A percentile compares a stretch with the other conserved stretches of the same genome.
Evolutionary conservation across 2,329 filamentous ascomycete genomes (phyloP).

Genomic region (Arthrobotrys musiformis): DNA sequence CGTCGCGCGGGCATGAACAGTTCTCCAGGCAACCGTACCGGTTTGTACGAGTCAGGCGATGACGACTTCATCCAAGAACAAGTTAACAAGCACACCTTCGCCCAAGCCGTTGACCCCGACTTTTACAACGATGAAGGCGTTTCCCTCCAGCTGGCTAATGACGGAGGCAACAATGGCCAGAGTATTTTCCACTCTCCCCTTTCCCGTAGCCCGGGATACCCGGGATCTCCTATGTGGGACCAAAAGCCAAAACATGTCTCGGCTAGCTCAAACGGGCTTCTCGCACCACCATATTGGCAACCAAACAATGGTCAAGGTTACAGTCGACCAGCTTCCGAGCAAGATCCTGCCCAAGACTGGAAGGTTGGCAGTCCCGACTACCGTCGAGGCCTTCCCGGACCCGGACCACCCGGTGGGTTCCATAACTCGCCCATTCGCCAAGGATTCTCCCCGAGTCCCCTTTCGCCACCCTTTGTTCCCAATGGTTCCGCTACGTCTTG

Average conservation of each 20-base stretch:
- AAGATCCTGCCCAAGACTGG: conserved; percentile 34
- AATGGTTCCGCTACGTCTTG: conserved; percentile 32
- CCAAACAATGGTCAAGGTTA: conserved; percentile 13
- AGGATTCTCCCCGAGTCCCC: conserved; percentile 41
- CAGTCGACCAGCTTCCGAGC: conserved; percentile 19
- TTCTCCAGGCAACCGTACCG: conserved; percentile 21
- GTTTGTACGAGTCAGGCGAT: conserved; percentile 41
- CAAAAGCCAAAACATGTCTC: conserved; percentile 14
- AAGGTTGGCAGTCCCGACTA: conserved; percentile 20
- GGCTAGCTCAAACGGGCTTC: not conserved
- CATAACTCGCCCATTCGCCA: conserved; percentile 20
- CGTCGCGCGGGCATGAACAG: conserved; percentile 5
- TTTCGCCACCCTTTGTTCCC: conserved; percentile 45
- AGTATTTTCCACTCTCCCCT: not conserved
- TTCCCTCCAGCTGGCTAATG: conserved; percentile 15
- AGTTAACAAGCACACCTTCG: conserved; percentile 49
- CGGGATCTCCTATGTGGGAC: conserved; percentile 25
- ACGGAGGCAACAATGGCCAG: conserved; percentile 11
- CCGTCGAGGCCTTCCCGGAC: conserved; percentile 20
- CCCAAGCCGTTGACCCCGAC: conserved; percentile 43
- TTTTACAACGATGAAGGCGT: conserved; percentile 44
- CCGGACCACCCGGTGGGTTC: conserved; percentile 4
- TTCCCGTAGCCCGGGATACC: conserved; percentile 19
- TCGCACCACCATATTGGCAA: conserved; percentile 37
- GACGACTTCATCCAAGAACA: conserved; percentile 52